These are phyloP conservation scores for Blastocladiella emersonii DNA, from an alignment of 371 early-diverging fungal species.

Conservation along the genomic window DNA sequence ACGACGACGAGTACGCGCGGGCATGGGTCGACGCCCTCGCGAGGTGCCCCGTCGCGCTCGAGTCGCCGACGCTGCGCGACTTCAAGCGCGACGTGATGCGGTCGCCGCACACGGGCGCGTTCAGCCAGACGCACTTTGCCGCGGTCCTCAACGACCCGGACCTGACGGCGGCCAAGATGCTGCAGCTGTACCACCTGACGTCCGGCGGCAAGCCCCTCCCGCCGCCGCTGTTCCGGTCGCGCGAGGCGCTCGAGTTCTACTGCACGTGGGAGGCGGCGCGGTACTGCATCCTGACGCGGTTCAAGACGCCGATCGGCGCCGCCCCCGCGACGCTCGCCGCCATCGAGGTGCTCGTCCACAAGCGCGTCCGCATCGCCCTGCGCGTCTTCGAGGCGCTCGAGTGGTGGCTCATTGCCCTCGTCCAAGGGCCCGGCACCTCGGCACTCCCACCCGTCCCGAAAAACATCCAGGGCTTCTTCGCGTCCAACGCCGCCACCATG, in stretches of 20 bases:
- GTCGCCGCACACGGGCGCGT: background rate
- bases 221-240: background rate
- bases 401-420: background rate
- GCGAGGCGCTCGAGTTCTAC: background rate
- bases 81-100: background rate
- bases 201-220: background rate
- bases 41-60: too few species aligned
- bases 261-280: background rate
- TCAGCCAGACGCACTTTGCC: background rate
- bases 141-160: background rate
- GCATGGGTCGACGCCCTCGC: too few species aligned
- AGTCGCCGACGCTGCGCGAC: background rate
- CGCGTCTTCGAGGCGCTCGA: background rate
- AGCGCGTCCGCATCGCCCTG: background rate
- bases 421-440: too few species aligned
- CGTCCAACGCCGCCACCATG: background rate
- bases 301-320: constrained; percentile 2
- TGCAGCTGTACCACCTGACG: background rate
- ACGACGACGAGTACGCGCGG: too few species aligned
- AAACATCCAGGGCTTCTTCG: background rate
- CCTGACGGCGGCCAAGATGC: background rate
- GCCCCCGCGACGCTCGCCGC: background rate
- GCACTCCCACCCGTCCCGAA: too few species aligned
- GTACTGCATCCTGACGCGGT: constrained; percentile 2
- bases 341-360: background rate